Percentiles rank a stretch among this genome's conserved stretches.
Evolutionary conservation across 2,329 filamentous ascomycete genomes (phyloP).

Genomic region (Lasiodiplodia sp.): DNA sequence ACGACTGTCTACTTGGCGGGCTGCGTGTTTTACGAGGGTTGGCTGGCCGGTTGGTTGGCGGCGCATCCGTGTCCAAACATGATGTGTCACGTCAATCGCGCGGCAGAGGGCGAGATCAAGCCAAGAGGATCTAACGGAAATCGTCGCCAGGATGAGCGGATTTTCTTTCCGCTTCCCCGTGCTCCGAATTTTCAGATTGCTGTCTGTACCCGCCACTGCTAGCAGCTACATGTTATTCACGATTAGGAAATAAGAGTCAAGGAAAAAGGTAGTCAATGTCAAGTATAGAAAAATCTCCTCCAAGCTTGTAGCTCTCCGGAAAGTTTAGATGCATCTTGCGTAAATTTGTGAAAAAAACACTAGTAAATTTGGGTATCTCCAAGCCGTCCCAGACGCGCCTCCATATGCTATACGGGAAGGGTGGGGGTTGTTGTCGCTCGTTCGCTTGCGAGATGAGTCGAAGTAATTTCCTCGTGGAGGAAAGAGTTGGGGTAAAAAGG

Average conservation of each 20-base stretch:
- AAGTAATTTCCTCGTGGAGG: conserved; percentile 1
- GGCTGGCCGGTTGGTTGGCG: background rate
- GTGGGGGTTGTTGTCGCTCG: conserved; percentile 17
- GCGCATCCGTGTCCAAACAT: background rate
- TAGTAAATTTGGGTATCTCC: conserved; percentile 29
- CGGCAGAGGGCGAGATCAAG: background rate
- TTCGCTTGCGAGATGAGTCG: conserved; percentile 24
- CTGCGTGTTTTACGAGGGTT: conserved; percentile 2
- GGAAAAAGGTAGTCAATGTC: conserved; percentile 20
- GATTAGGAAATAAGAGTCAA: background rate
- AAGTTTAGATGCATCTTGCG: conserved; percentile 23
- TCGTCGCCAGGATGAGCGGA: conserved; percentile 6
- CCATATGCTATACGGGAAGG: conserved; percentile 19
- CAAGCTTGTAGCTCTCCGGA: conserved; percentile 12
- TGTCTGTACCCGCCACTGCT: background rate
- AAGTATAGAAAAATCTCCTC: conserved; percentile 13
- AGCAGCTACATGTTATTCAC: background rate
- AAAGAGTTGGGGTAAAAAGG: background rate
- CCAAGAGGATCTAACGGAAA: background rate
- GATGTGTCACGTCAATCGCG: conserved; percentile 12
- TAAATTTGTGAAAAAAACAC: conserved; percentile 24
- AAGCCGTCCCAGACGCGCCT: conserved; percentile 29
- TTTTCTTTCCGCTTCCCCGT: background rate
- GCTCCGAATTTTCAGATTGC: conserved; percentile 6
- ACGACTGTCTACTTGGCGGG: conserved; percentile 6